These are phyloP conservation scores for Puccinia novopanici DNA, from an alignment of 1,284 basidiomycete species.

Conservation along the genomic window DNA sequence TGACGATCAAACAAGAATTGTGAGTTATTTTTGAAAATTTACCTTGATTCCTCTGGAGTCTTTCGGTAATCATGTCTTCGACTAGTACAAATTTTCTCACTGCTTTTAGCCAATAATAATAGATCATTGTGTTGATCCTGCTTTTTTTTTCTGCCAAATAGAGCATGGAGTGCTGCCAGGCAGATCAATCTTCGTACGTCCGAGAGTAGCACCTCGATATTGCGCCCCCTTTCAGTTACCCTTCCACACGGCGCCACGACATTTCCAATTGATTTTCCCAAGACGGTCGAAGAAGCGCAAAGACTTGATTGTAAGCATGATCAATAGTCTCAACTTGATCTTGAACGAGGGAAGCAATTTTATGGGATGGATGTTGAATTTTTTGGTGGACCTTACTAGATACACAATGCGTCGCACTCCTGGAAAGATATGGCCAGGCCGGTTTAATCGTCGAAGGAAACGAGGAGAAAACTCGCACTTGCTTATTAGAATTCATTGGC, in stretches of 20 bases:
- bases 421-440: slow-evolving; percentile 46
- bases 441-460: slow-evolving; percentile 35
- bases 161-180: slow-evolving; percentile 42
- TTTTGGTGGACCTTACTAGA: neutral
- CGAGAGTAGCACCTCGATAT: neutral
- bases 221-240: slow-evolving; percentile 41
- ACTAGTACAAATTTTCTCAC: no score
- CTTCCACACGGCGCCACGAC: slow-evolving; percentile 21
- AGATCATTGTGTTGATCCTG: neutral
- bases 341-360: neutral
- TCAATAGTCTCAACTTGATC: no score
- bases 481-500: slow-evolving; percentile 46
- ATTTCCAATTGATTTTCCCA: slow-evolving; percentile 44
- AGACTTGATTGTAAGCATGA: slow-evolving; percentile 29
- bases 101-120: no score
- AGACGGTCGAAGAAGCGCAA: slow-evolving; percentile 40
- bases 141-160: slow-evolving; percentile 1
- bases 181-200: slow-evolving; percentile 43
- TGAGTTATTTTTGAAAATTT: slow-evolving; percentile 10
- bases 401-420: slow-evolving; percentile 36
- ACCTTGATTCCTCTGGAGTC: neutral
- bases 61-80: no score
- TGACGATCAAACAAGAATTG: slow-evolving; percentile 48
- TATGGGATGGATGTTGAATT: neutral
- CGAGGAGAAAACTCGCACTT: slow-evolving; percentile 40